Evolutionary conservation across 1,284 basidiomycete genomes (phyloP), one percentile per base, ranked within the genome.

Genomic region (Tetrapyrgos nigripes): DNA sequence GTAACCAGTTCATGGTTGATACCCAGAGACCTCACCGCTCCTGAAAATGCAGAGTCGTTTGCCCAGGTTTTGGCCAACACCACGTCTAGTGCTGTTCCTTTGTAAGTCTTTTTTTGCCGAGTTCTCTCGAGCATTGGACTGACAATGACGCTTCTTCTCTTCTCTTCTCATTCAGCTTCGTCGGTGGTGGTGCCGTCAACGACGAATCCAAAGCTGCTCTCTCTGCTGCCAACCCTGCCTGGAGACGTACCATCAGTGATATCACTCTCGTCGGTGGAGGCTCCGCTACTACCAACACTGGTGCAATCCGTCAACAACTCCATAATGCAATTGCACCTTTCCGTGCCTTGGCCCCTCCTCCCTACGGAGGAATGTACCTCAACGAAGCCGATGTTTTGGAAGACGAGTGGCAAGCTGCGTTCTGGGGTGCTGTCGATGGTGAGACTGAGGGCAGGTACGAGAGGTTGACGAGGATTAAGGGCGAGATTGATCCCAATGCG

Each of bases 371-470:
- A 14, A 51, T 53, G 27, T 58, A 58, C 29, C 33, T 58, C 11
- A 58, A 58, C 31, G 56, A 58, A 40, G 56, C 50, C n/a, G 56
- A 58, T 53, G 8, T 23, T 40, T 37, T 58, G 10, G 50, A 53
- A 23, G 40, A 58, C 27, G 50, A 53, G 2, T 53, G 50, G 50
- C 50, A 52, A 21, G 26, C n/a, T 13, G 50, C 56, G 4, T 44
- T 31, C 33, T 58, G 56, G 56, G 58, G 58, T 13, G 24, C 23
- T n/a, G n/a, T n/a, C n/a, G n/a, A n/a, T n/a, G n/a, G n/a, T n/a
- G n/a, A n/a, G n/a, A n/a, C n/a, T n/a, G n/a, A n/a, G n/a, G n/a
- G n/a, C n/a, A 14, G 51, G 17, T 56, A 56, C 47, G 24, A 31
- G 1, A 46, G 54, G n/a, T 29, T 60, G 11, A 37, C 43, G 11